Conservation (phyloP, 2,329 filamentous ascomycete species). For the Fragosphaeria purpurea region DNA sequence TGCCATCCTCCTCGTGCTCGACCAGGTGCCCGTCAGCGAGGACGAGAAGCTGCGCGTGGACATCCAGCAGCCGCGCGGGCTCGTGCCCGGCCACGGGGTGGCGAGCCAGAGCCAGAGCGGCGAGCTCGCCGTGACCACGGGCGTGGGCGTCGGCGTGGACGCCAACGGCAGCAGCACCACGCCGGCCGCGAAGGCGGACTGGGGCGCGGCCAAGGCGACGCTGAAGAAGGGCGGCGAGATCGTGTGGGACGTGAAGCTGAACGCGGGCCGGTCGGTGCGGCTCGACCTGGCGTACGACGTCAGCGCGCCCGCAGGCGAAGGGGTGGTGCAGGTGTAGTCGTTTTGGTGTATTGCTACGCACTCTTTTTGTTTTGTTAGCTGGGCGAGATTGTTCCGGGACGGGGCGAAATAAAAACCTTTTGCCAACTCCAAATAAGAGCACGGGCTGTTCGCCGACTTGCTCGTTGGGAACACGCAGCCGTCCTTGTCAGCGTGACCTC, state of each 20-base stretch:
- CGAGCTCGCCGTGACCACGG: slow-evolving; percentile 18
- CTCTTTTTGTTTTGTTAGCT: no score
- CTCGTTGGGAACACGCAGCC: no score
- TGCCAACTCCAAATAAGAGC: no score
- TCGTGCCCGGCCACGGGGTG: slow-evolving; percentile 26
- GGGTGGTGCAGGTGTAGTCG: slow-evolving; percentile 16
- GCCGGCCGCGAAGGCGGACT: slow-evolving; percentile 27
- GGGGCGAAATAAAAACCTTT: no score
- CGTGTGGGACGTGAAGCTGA: slow-evolving; percentile 47
- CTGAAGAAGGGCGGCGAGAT: slow-evolving; percentile 49
- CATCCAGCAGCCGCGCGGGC: slow-evolving; percentile 36
- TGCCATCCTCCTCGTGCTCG: slow-evolving; percentile 41
- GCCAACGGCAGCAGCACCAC: slow-evolving; percentile 15
- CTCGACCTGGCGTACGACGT: slow-evolving; percentile 53
- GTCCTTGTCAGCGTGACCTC: no score
- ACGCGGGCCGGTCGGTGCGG: slow-evolving; percentile 46
- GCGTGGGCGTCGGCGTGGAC: slow-evolving; percentile 10
- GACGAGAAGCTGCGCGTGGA: slow-evolving; percentile 47
- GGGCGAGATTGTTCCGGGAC: no score
- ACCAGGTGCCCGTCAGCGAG: slow-evolving; percentile 53
- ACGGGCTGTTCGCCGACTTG: no score
- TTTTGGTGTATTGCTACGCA: no score
- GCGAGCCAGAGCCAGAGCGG: no score
- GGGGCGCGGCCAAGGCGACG: slow-evolving; percentile 44
- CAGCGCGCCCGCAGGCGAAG: slow-evolving; percentile 41